Percentiles rank a stretch among this genome's conserved stretches.
Conservation (phyloP, 768 basidiomycete species). For the Royoungia palumana region DNA sequence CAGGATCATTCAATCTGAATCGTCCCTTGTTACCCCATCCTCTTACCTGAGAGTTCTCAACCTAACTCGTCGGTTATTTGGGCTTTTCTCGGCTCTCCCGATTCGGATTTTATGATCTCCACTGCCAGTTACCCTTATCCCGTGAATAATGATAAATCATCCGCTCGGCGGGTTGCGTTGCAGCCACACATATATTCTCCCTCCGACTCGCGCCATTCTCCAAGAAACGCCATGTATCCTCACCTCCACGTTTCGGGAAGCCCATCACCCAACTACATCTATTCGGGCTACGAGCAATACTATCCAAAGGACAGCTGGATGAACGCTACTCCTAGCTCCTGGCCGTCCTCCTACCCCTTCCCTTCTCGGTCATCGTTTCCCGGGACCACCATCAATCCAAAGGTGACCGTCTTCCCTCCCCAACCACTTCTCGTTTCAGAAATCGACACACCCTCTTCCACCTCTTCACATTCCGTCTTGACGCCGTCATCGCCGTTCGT, state of each 20-base stretch:
- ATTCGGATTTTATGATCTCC: slow-evolving; percentile 33
- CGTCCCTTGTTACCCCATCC: slow-evolving; percentile 30
- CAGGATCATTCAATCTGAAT: slow-evolving; percentile 17
- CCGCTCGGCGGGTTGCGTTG: slow-evolving; percentile 17
- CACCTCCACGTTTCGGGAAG: slow-evolving; percentile 17
- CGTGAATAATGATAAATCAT: slow-evolving; percentile 22
- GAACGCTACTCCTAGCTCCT: slow-evolving; percentile 12
- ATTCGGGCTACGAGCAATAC: slow-evolving; percentile 22
- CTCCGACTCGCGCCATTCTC: slow-evolving; percentile 20
- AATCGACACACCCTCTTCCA: slow-evolving; percentile 30
- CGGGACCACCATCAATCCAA: slow-evolving; percentile 25
- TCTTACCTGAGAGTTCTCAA: slow-evolving; percentile 10
- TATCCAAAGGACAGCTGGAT: slow-evolving; percentile 22
- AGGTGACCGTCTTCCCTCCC: slow-evolving; percentile 24
- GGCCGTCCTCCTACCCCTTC: slow-evolving; percentile 18
- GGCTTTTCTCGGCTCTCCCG: slow-evolving; percentile 13
- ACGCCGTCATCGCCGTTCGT: slow-evolving; percentile 32
- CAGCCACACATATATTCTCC: slow-evolving; percentile 33
- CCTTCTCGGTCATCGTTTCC: slow-evolving; percentile 14
- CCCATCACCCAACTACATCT: slow-evolving; percentile 21
- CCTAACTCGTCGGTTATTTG: slow-evolving; percentile 14
- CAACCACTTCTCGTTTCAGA: slow-evolving; percentile 24
- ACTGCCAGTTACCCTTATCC: slow-evolving; percentile 28
- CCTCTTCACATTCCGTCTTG: slow-evolving; percentile 31
- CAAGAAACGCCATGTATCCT: slow-evolving; percentile 29